Conservation (phyloP, 108 stramenopile genomes). For the Heterococcus sp. region DNA sequence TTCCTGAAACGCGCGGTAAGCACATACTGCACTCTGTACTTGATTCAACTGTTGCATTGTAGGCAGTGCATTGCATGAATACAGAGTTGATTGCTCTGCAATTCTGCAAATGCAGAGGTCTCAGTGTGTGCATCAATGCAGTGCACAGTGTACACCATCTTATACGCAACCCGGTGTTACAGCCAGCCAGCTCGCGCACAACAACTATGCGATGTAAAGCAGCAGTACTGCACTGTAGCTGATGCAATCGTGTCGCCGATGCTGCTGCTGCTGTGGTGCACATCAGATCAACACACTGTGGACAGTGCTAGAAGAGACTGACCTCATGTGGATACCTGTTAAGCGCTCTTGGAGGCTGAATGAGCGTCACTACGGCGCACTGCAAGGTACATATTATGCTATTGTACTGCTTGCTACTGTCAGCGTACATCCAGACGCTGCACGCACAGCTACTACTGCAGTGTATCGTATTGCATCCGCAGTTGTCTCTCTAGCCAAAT, state of each 20-base stretch:
- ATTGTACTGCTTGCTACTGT: too few relatives aligned
- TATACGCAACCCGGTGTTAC: not conserved
- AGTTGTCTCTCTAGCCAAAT: too few relatives aligned
- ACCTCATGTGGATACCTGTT: conserved; percentile 58
- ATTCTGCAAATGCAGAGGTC: not conserved
- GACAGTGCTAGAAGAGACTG: conserved; percentile 75
- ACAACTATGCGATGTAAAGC: not conserved
- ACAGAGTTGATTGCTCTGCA: not conserved
- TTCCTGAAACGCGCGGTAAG: not conserved
- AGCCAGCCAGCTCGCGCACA: not conserved
- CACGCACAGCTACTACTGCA: too few relatives aligned
- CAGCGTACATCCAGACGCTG: too few relatives aligned
- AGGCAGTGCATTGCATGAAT: not conserved
- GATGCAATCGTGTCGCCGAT: too few relatives aligned
- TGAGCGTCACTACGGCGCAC: conserved; percentile 86
- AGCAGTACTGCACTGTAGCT: not conserved
- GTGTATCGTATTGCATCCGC: too few relatives aligned
- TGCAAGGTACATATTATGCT: too few relatives aligned
- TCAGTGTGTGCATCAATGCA: not conserved
- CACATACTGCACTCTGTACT: not conserved
- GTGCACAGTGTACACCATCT: too few relatives aligned
- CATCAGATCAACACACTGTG: conserved; percentile 78
- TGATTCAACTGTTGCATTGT: not conserved
- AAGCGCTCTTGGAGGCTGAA: conserved; percentile 85
- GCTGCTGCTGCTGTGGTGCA: conserved; percentile 69